A percentile compares a stretch with the other conserved stretches of the same genome.
phyloP scores from a whole-genome alignment of 225 moss, liverwort and hornwort genomes.

The Asterella californica region DNA sequence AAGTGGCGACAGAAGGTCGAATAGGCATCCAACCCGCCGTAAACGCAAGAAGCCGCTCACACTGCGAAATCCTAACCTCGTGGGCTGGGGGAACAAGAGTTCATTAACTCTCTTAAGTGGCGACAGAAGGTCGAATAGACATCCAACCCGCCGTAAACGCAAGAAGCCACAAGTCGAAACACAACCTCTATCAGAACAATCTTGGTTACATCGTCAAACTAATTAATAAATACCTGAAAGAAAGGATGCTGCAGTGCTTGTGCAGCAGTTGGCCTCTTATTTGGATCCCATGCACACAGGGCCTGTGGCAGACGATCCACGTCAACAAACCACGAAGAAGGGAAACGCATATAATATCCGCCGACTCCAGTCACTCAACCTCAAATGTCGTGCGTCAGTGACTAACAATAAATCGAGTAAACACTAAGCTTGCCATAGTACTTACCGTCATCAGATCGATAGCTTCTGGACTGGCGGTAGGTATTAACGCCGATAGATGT shows the following conservation, averaged over 20 bases:
- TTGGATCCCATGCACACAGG: constrained; percentile 84
- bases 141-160: constrained; percentile 43
- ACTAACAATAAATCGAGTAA: not conserved
- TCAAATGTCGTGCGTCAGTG: not conserved
- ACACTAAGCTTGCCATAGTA: not conserved
- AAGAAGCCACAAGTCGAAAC: not conserved
- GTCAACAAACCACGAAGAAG: not conserved
- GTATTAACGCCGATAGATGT: constrained; percentile 56
- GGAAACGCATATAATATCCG: not conserved
- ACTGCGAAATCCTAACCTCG: not conserved
- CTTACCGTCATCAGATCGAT: constrained; percentile 72
- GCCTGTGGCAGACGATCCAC: constrained; percentile 36
- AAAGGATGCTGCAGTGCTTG: constrained; percentile 77
- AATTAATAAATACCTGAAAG: constrained; percentile 48
- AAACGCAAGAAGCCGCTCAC: not conserved
- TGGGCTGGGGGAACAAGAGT: constrained; percentile 39
- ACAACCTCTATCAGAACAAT: not conserved
- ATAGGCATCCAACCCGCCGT: constrained; percentile 53
- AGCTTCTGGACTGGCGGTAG: constrained; percentile 65
- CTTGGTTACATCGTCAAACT: not conserved
- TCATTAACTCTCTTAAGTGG: constrained; percentile 50
- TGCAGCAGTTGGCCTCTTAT: constrained; percentile 64
- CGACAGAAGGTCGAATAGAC: constrained; percentile 39
- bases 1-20: constrained; percentile 35
- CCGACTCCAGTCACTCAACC: not conserved